Percentiles rank a stretch among this genome's conserved stretches.
These are phyloP conservation scores for Candida golubevii DNA, from an alignment of 805 yeast genomes.

Conservation along the genomic window DNA sequence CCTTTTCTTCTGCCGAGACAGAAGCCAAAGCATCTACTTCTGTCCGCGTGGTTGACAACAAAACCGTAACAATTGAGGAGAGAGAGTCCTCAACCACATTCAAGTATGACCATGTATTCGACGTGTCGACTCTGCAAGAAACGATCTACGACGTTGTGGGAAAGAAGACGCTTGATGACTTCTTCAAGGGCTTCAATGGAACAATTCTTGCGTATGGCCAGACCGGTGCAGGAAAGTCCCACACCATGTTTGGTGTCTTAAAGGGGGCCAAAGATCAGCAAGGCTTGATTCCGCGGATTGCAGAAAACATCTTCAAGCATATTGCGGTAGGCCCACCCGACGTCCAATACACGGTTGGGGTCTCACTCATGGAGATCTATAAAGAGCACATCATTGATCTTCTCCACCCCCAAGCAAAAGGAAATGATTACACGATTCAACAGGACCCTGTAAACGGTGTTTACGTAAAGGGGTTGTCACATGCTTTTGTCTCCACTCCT, in stretches of 20 bases:
- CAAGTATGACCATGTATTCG: slow-evolving; percentile 65
- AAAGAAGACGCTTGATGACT: slow-evolving; percentile 59
- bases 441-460: slow-evolving; percentile 64
- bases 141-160: slow-evolving; percentile 59
- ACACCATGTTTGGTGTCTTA: slow-evolving; percentile 66
- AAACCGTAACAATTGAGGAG: slow-evolving; percentile 26
- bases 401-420: slow-evolving; percentile 31
- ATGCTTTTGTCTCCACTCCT: slow-evolving; percentile 53
- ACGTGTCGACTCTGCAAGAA: slow-evolving; percentile 45
- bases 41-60: slow-evolving; percentile 19
- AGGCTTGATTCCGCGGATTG: slow-evolving; percentile 73
- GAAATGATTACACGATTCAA: slow-evolving; percentile 46
- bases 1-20: slow-evolving; percentile 39
- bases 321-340: slow-evolving; percentile 46
- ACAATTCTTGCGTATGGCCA: slow-evolving; percentile 78
- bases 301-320: slow-evolving; percentile 57
- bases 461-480: slow-evolving; percentile 66
- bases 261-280: slow-evolving; percentile 17
- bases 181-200: slow-evolving; percentile 73
- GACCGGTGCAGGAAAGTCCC: slow-evolving; percentile 73
- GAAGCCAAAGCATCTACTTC: slow-evolving; percentile 16
- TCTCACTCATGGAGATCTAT: slow-evolving; percentile 77
- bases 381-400: slow-evolving; percentile 74
- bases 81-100: slow-evolving; percentile 34
- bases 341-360: slow-evolving; percentile 61